Conservation (phyloP, 139 green algal species). For the Volvox africanus region DNA sequence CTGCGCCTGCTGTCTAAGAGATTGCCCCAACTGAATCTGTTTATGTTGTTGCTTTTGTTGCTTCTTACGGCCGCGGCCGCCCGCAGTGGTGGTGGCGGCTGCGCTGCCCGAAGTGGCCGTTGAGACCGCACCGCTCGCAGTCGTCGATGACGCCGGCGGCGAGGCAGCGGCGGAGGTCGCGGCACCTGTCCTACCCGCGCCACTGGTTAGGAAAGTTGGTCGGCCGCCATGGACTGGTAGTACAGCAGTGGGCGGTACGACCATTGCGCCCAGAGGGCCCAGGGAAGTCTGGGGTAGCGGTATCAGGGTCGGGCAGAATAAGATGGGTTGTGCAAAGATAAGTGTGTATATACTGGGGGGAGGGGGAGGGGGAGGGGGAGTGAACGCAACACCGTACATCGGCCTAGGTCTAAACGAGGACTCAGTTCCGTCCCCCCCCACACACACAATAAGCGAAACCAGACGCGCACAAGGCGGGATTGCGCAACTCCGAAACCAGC, state of each 20-base stretch:
- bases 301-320: too few species aligned
- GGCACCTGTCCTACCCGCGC: too few species aligned
- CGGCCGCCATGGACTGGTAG: background rate
- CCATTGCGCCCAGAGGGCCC: background rate
- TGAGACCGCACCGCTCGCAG: background rate
- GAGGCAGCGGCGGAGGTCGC: too few species aligned
- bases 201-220: background rate
- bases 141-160: background rate
- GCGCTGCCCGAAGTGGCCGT: background rate
- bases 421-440: too few species aligned
- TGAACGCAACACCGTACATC: too few species aligned
- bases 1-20: constrained; percentile 9
- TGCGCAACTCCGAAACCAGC: too few species aligned
- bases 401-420: too few species aligned
- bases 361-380: too few species aligned
- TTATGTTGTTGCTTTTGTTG: background rate
- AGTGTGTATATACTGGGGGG: too few species aligned
- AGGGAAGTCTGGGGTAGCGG: background rate
- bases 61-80: background rate
- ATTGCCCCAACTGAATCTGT: background rate
- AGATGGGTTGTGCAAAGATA: too few species aligned
- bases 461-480: too few species aligned
- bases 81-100: background rate
- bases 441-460: too few species aligned
- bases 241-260: constrained; percentile 27